Evolutionary conservation across 2,329 filamentous ascomycete genomes (phyloP), one percentile per base, ranked within the genome.

Genomic region (Xylariaceae sp.): DNA sequence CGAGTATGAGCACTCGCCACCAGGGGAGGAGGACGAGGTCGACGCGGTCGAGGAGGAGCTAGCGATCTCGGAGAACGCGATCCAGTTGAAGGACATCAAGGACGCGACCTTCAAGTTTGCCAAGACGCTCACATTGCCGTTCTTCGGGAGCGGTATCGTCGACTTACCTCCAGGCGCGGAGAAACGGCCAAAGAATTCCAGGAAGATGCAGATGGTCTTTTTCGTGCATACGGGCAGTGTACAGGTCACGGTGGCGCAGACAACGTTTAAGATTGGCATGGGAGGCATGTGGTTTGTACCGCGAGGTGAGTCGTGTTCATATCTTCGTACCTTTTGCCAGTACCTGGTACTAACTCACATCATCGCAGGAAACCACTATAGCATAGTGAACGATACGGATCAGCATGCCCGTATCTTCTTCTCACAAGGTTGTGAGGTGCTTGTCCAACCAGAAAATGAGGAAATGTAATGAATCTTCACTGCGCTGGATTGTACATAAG

Each of bases 121-220:
- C 26, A 97, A 96, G 69, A 85, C 91, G 46, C 76, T 94, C 43
- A 87, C 82, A 19, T 72, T 87, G 47, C 81, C 85, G 0, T 97
- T 95, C 64, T 88, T 97, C 63, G 90, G 89, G 26, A 85, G 86
- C 9, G 93, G 93, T 13, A 78, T 97, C 39, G 87, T 98, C 29
- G 91, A 97, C 56, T 70, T 98, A 38, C 87, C 89, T 4, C 83
- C 88, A 0, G 84, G 85, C 2, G 81, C 87, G 24, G 80, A 86
- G 59, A 98, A 98, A 72, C 81, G 83, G 53, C 79, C 84, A 37
- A 97, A 97, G 74, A 97, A 96, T 65, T 86, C 87, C 28, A 78
- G 91, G 48, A 90, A 87, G 68, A 97, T 96, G 88, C 89, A 96
- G 60, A 93, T 98, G 85, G 83, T 87, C 1, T 97, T 97, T 64